Evolutionary conservation across 306 rosid genomes (phyloP).

Genomic region (Corylus americana): DNA sequence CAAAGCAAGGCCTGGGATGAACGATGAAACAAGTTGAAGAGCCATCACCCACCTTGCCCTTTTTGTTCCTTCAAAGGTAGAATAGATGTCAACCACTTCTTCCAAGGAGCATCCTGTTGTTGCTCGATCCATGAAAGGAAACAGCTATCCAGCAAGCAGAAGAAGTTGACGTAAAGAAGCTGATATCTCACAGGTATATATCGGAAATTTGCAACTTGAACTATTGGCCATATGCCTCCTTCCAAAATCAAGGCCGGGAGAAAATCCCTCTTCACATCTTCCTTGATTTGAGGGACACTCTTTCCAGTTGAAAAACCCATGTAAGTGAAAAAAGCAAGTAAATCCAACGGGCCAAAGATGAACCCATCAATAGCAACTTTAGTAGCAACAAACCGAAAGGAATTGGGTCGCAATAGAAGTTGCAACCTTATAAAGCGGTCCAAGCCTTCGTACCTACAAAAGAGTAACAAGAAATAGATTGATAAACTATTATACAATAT

Average conservation of each 20-base stretch:
- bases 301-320: conserved; percentile 83
- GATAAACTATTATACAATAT: conserved; percentile 11
- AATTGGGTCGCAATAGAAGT: conserved; percentile 63
- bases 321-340: conserved; percentile 72
- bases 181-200: conserved; percentile 86
- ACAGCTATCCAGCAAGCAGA: conserved; percentile 89
- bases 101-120: conserved; percentile 92
- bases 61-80: conserved; percentile 49
- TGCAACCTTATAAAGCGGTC: conserved; percentile 59
- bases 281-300: conserved; percentile 68
- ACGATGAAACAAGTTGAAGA: conserved; percentile 12
- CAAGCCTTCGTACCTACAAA: conserved; percentile 81
- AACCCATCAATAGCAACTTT: conserved; percentile 74
- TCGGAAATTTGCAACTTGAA: conserved; percentile 83
- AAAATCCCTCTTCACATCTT: conserved; percentile 83
- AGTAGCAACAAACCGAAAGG: conserved; percentile 71
- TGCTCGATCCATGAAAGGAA: conserved; percentile 97
- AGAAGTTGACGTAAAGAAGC: conserved; percentile 83
- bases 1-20: conserved; percentile 13
- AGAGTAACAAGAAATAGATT: conserved; percentile 7
- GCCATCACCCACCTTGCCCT: conserved; percentile 30
- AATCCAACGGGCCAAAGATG: conserved; percentile 76
- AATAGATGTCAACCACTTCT: conserved; percentile 73
- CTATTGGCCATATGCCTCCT: conserved; percentile 84
- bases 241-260: conserved; percentile 74